These are phyloP conservation scores for Microbotryum saponariae DNA, from an alignment of 1,284 basidiomycete species.

Conservation along the genomic window DNA sequence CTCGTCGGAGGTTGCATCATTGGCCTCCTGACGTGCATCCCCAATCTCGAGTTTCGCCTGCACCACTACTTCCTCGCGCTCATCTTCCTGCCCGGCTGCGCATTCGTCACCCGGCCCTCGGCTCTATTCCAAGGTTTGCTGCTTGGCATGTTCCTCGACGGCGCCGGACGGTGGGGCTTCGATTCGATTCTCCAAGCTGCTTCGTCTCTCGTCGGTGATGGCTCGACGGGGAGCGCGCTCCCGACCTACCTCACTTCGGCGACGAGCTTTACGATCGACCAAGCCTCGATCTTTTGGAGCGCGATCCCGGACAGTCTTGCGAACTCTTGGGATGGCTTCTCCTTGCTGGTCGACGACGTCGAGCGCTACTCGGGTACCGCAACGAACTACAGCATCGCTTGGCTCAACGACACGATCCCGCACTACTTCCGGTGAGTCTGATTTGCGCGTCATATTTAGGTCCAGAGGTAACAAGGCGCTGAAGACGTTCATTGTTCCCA, in stretches of 20 bases:
- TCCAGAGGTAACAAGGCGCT: background rate
- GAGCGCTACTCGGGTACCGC: constrained; percentile 60
- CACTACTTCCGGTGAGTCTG: constrained; percentile 57
- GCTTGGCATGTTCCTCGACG: constrained; percentile 62
- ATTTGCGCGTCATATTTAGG: background rate
- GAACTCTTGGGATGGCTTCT: constrained; percentile 52
- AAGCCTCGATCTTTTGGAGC: constrained; percentile 60
- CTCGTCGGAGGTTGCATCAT: constrained; percentile 55
- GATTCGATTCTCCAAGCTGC: constrained; percentile 70
- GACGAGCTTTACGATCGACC: constrained; percentile 50
- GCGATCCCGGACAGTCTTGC: constrained; percentile 45
- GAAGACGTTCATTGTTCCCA: background rate
- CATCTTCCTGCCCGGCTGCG: constrained; percentile 65
- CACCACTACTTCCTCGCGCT: constrained; percentile 44
- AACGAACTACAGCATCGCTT: constrained; percentile 59
- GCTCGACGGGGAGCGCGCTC: constrained; percentile 57
- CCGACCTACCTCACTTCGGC: constrained; percentile 68
- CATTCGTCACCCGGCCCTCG: constrained; percentile 68
- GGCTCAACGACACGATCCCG: constrained; percentile 55
- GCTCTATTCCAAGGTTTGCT: constrained; percentile 72
- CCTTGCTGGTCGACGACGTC: constrained; percentile 75
- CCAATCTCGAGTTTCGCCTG: constrained; percentile 44
- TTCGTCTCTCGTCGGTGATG: constrained; percentile 67
- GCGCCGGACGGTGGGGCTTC: constrained; percentile 57
- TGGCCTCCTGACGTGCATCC: constrained; percentile 61